Conservation (phyloP, 2,329 filamentous ascomycete genomes). For the Alternaria longipes region DNA sequence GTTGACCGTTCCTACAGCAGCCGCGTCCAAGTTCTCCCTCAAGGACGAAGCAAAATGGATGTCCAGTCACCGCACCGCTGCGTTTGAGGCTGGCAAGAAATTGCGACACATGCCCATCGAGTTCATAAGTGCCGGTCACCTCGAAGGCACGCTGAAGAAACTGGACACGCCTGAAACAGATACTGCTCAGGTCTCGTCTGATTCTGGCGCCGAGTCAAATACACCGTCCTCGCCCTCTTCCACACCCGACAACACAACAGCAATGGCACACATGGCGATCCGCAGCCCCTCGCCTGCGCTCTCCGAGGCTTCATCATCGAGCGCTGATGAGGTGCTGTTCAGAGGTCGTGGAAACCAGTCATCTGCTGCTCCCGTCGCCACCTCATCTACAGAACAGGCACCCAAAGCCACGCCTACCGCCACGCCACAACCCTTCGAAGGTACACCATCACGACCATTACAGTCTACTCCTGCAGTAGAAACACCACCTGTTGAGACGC, state of each 20-base stretch:
- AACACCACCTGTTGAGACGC: not conserved
- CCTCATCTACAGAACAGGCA: not conserved
- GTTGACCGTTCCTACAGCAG: slow-evolving; percentile 32
- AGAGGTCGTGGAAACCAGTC: slow-evolving; percentile 36
- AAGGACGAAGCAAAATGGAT: slow-evolving; percentile 68
- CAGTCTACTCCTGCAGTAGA: not conserved
- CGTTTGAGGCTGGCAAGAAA: slow-evolving; percentile 58
- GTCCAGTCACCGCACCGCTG: slow-evolving; percentile 57
- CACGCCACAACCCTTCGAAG: not conserved
- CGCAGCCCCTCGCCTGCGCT: slow-evolving; percentile 50
- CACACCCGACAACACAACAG: slow-evolving; percentile 29
- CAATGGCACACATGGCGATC: slow-evolving; percentile 45
- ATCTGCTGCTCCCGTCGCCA: slow-evolving; percentile 10
- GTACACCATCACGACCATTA: not conserved
- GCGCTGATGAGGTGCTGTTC: slow-evolving; percentile 69
- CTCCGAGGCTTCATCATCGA: slow-evolving; percentile 36
- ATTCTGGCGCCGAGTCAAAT: slow-evolving; percentile 22
- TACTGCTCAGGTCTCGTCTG: slow-evolving; percentile 10
- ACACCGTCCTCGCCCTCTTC: slow-evolving; percentile 27
- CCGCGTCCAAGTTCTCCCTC: slow-evolving; percentile 55
- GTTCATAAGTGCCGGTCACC: slow-evolving; percentile 68
- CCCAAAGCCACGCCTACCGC: not conserved
- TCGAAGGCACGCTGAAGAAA: slow-evolving; percentile 48
- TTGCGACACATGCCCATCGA: slow-evolving; percentile 65
- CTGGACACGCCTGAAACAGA: slow-evolving; percentile 29